phyloP scores from a whole-genome alignment of 331 rosid genomes.

The Quercus phellos region DNA sequence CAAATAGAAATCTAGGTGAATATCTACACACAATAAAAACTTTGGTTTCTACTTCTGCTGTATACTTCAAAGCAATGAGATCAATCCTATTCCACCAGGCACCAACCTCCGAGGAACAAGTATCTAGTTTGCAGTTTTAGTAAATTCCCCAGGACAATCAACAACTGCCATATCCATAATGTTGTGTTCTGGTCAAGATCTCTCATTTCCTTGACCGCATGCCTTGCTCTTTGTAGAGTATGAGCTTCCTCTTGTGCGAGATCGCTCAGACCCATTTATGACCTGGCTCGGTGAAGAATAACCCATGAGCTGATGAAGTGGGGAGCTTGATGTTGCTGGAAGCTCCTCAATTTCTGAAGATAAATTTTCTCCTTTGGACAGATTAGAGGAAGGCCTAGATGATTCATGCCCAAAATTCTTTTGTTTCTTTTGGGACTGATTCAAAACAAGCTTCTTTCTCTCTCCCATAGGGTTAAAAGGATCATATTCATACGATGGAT shows the following conservation, averaged over 20 bases:
- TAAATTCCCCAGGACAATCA: not conserved
- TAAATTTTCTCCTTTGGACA: conserved; percentile 19
- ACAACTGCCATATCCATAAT: too few relatives aligned
- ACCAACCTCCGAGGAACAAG: not conserved
- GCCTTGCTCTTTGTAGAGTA: conserved; percentile 20
- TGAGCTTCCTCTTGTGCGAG: conserved; percentile 23
- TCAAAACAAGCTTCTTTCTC: conserved; percentile 28
- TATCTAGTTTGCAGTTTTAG: not conserved
- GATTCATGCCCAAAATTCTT: conserved; percentile 20
- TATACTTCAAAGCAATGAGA: not conserved
- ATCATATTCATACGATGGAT: conserved; percentile 16
- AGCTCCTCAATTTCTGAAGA: conserved; percentile 36
- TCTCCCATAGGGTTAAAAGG: conserved; percentile 21
- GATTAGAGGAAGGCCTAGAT: conserved; percentile 26
- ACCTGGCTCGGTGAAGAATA: conserved; percentile 72
- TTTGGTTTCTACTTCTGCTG: not conserved
- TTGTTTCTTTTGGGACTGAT: conserved; percentile 26
- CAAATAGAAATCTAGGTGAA: conserved; percentile 1
- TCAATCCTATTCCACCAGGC: not conserved
- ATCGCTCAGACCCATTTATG: conserved; percentile 36
- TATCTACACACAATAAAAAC: conserved; percentile 14
- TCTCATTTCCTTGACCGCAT: conserved; percentile 5
- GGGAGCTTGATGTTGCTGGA: conserved; percentile 33
- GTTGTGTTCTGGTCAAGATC: not conserved
- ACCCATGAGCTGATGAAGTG: conserved; percentile 83